Evolutionary conservation across 2,329 filamentous ascomycete species (phyloP).

Genomic region (Orbilia quercus): DNA sequence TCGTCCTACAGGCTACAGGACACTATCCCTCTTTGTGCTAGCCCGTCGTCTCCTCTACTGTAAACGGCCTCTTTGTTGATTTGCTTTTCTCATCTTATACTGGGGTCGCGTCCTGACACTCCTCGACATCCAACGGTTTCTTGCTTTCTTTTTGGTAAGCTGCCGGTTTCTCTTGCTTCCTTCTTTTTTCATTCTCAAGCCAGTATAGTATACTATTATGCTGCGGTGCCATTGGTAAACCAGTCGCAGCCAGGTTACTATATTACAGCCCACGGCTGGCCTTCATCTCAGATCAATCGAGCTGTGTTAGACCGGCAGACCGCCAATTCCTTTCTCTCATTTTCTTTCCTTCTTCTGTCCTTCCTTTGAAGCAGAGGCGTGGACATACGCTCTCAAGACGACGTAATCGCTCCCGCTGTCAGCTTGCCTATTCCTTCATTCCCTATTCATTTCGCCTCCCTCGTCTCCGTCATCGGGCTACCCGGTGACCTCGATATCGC

Average conservation of each 20-base stretch:
- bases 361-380: conserved; percentile 28
- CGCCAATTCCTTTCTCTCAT: conserved; percentile 18
- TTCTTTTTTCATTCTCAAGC: conserved; percentile 50
- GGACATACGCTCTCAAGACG: not conserved
- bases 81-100: conserved; percentile 46
- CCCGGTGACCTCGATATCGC: conserved; percentile 7
- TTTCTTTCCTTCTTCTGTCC: conserved; percentile 40
- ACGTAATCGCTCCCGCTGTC: conserved; percentile 12
- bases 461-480: not conserved
- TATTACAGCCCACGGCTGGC: conserved; percentile 41
- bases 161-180: conserved; percentile 39
- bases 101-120: conserved; percentile 25
- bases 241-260: conserved; percentile 28
- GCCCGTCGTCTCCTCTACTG: conserved; percentile 9
- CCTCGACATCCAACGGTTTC: conserved; percentile 30
- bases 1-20: conserved; percentile 8
- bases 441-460: not conserved
- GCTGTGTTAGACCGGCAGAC: conserved; percentile 20
- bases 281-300: conserved; percentile 22
- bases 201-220: too few relatives aligned
- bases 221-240: conserved; percentile 28
- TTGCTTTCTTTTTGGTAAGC: conserved; percentile 52
- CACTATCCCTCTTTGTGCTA: conserved; percentile 32
- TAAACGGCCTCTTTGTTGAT: conserved; percentile 3
- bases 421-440: conserved; percentile 15